Percentiles rank a stretch among this genome's conserved stretches.
These are phyloP conservation scores for Pulicaria dysenterica DNA, from an alignment of 129 eudicot species.

Conservation along the genomic window DNA sequence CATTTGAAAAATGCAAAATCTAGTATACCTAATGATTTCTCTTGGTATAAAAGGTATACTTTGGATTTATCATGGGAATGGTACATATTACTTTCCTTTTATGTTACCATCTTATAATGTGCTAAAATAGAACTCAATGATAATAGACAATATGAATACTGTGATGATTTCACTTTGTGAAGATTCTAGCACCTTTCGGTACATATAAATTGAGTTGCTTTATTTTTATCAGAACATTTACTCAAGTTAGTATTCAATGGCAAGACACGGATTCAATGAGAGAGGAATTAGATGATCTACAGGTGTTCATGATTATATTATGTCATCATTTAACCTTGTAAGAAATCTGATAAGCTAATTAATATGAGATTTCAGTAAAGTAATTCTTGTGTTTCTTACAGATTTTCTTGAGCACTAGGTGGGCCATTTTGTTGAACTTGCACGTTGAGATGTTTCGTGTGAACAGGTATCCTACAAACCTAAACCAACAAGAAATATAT, in stretches of 20 bases:
- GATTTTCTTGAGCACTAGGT: constrained; percentile 98
- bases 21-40: constrained; percentile 98
- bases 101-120: not conserved
- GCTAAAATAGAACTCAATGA: constrained; percentile 14
- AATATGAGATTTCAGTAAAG: constrained; percentile 15
- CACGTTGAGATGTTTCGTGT: constrained; percentile 99
- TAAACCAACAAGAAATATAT: constrained; percentile 5
- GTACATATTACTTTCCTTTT: not conserved
- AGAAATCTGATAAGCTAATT: constrained; percentile 20
- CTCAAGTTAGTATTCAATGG: constrained; percentile 99
- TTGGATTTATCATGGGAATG: not conserved
- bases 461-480: constrained; percentile 85
- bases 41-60: constrained; percentile 94
- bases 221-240: constrained; percentile 67
- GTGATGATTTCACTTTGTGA: not conserved
- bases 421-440: constrained; percentile 95
- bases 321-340: not conserved
- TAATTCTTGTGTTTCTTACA: constrained; percentile 35
- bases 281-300: constrained; percentile 96
- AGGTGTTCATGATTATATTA: constrained; percentile 50
- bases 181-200: constrained; percentile 12
- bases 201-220: constrained; percentile 10
- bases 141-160: not conserved
- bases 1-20: constrained; percentile 98
- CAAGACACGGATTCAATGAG: constrained; percentile 99